Conservation (phyloP, 2,329 filamentous ascomycete genomes). For the Hypocrella siamensis region DNA sequence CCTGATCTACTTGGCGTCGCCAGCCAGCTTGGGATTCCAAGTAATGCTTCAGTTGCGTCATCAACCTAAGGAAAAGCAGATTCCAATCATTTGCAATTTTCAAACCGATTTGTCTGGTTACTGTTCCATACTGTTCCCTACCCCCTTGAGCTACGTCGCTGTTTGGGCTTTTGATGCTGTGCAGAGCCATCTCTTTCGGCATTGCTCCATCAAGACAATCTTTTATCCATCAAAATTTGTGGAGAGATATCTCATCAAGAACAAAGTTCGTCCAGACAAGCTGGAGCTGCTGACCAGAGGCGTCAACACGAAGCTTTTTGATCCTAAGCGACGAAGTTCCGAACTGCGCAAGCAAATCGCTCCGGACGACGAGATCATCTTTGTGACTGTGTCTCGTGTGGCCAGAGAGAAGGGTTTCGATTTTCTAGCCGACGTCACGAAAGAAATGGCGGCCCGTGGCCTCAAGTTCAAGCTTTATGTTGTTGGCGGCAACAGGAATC, state of each 20-base stretch:
- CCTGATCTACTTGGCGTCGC: slow-evolving; percentile 53
- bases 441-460: slow-evolving; percentile 35
- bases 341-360: slow-evolving; percentile 37
- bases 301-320: slow-evolving; percentile 48
- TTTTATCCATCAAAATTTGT: slow-evolving; percentile 56
- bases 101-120: slow-evolving; percentile 58
- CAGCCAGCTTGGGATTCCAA: slow-evolving; percentile 55
- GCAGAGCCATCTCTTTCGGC: slow-evolving; percentile 50
- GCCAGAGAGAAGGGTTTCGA: slow-evolving; percentile 58
- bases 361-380: slow-evolving; percentile 45
- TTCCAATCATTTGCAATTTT: slow-evolving; percentile 51
- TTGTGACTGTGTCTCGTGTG: slow-evolving; percentile 50
- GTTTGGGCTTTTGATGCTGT: slow-evolving; percentile 46
- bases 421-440: slow-evolving; percentile 43
- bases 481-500: slow-evolving; percentile 52
- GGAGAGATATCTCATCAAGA: slow-evolving; percentile 40
- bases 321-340: slow-evolving; percentile 34
- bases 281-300: slow-evolving; percentile 47
- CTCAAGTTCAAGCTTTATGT: slow-evolving; percentile 49
- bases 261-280: slow-evolving; percentile 39
- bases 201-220: slow-evolving; percentile 44
- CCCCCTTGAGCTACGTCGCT: slow-evolving; percentile 42
- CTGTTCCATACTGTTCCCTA: slow-evolving; percentile 52
- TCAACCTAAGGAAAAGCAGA: slow-evolving; percentile 33
- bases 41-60: slow-evolving; percentile 54